Conservation (phyloP, 2,329 filamentous ascomycete genomes). For the Chaetothyriales sp. region DNA sequence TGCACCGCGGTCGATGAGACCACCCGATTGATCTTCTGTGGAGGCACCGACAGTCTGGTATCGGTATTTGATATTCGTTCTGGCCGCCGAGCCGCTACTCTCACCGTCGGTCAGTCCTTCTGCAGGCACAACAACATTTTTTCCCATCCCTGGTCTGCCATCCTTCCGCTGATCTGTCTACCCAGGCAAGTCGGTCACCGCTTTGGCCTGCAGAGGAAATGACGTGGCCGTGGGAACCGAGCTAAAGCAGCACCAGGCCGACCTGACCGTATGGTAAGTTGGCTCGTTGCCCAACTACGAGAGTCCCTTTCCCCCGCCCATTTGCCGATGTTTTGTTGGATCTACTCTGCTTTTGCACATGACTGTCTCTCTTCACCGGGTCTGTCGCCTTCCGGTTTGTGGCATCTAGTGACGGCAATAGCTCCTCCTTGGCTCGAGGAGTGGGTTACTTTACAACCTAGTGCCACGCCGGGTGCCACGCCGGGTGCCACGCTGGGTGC, state of each 20-base stretch:
- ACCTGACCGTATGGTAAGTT: constrained; percentile 16
- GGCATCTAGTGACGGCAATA: background rate
- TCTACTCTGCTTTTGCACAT: background rate
- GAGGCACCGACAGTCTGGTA: constrained; percentile 12
- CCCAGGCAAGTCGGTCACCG: constrained; percentile 13
- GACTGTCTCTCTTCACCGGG: background rate
- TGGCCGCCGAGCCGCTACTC: constrained; percentile 4
- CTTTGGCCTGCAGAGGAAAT: constrained; percentile 8
- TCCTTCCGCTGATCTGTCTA: background rate
- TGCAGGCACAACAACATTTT: background rate
- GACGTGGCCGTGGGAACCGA: constrained; percentile 16
- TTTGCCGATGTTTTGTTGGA: background rate
- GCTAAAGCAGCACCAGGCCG: constrained; percentile 5
- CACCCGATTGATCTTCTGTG: constrained; percentile 9
- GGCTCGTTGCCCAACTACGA: background rate
- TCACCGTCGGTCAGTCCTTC: constrained; percentile 10
- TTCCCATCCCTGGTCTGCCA: background rate
- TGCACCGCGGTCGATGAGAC: constrained; percentile 8
- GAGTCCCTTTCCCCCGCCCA: background rate
- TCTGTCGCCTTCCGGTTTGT: background rate
- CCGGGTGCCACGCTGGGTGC: too few species aligned
- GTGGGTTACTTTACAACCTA: background rate
- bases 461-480: background rate
- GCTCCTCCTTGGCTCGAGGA: background rate
- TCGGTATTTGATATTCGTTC: constrained; percentile 14